Evolutionary conservation across 78 protist species (phyloP).

Genomic region (Guillardia theta): DNA sequence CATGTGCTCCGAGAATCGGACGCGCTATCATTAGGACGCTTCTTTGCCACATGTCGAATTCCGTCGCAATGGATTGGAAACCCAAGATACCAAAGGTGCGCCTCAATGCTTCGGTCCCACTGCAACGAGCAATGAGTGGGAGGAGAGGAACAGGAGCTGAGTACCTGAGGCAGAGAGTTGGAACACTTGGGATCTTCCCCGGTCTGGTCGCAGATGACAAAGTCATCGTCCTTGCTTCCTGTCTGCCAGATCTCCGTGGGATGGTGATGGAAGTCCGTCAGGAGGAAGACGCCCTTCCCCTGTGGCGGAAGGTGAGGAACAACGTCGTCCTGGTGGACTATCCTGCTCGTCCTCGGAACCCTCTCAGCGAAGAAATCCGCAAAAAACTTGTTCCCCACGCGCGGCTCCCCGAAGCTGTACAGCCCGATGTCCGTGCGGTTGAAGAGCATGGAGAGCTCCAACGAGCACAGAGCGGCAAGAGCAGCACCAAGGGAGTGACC

Average conservation of each 20-base stretch:
- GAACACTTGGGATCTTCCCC: slow-evolving; percentile 7
- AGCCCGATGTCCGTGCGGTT: not conserved
- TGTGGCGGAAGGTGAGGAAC: slow-evolving; percentile 20
- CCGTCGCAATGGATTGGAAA: too few relatives aligned
- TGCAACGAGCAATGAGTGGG: not conserved
- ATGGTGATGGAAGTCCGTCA: not conserved
- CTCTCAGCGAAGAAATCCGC: not conserved
- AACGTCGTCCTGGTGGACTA: not conserved
- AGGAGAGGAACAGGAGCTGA: not conserved
- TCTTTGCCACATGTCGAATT: too few relatives aligned
- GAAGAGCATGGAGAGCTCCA: not conserved
- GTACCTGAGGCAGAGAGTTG: not conserved
- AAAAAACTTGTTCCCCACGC: not conserved
- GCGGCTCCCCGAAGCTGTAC: not conserved
- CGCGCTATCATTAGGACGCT: too few relatives aligned
- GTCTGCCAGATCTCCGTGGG: not conserved
- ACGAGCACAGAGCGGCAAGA: not conserved
- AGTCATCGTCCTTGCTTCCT: not conserved
- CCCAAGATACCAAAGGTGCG: not conserved
- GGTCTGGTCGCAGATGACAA: not conserved
- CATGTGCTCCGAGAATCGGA: too few relatives aligned
- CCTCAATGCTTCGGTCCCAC: not conserved
- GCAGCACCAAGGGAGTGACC: slow-evolving; percentile 3
- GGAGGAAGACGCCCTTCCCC: not conserved
- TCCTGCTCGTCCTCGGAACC: not conserved